A percentile compares a stretch with the other conserved stretches of the same genome.
Evolutionary conservation across 768 basidiomycete species (phyloP).

Genomic region (Filobasidium wieringae): DNA sequence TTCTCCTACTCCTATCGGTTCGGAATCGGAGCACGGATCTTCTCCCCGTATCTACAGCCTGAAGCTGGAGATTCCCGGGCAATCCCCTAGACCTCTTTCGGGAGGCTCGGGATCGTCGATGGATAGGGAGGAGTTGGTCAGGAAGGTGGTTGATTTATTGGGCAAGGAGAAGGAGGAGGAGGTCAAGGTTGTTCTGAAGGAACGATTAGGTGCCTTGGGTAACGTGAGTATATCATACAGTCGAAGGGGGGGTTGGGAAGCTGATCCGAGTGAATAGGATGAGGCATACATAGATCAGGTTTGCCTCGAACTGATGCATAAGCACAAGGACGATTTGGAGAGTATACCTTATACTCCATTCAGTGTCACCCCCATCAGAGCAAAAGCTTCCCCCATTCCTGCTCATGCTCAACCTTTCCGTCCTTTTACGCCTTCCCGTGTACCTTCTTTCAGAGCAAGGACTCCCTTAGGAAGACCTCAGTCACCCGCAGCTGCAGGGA

Average conservation of each 20-base stretch:
- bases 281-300: slow-evolving; percentile 55
- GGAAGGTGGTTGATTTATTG: slow-evolving; percentile 58
- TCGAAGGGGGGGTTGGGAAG: slow-evolving; percentile 37
- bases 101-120: slow-evolving; percentile 44
- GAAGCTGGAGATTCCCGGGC: background rate
- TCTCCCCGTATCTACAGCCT: background rate
- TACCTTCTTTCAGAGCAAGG: slow-evolving; percentile 33
- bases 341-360: slow-evolving; percentile 43
- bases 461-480: slow-evolving; percentile 33
- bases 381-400: slow-evolving; percentile 65
- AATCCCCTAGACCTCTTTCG: background rate
- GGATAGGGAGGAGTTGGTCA: slow-evolving; percentile 56
- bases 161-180: slow-evolving; percentile 76
- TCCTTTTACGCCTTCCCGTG: slow-evolving; percentile 43
- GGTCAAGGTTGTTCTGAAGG: slow-evolving; percentile 62
- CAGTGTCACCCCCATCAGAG: slow-evolving; percentile 57
- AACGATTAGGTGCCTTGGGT: slow-evolving; percentile 47
- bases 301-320: slow-evolving; percentile 90
- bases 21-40: background rate
- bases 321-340: slow-evolving; percentile 49
- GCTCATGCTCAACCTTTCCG: slow-evolving; percentile 50
- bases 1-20: background rate
- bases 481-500: slow-evolving; percentile 22
- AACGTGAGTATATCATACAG: slow-evolving; percentile 49
- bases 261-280: slow-evolving; percentile 18